These are phyloP conservation scores for Zygosaccharomyces siamensis DNA, from an alignment of 805 yeast species.

Conservation along the genomic window DNA sequence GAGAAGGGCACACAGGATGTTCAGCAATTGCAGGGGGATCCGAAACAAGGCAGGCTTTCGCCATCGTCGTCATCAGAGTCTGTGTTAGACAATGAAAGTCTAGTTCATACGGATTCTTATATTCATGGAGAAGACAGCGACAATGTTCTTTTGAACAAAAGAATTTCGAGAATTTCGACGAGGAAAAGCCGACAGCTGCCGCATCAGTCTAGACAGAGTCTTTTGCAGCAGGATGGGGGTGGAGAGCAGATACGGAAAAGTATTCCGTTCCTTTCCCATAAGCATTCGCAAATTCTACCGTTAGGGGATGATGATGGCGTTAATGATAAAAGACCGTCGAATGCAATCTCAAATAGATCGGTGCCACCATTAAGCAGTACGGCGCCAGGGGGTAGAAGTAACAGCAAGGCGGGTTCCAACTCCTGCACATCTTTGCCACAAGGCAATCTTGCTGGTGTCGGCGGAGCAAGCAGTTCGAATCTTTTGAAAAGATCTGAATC, in stretches of 20 bases:
- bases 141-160: conserved; percentile 35
- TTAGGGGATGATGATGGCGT: conserved; percentile 15
- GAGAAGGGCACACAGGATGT: neutral
- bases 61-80: conserved; percentile 1
- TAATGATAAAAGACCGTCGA: conserved; percentile 3
- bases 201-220: neutral
- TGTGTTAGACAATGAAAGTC: conserved; percentile 16
- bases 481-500: conserved; percentile 34
- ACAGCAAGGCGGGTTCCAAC: conserved; percentile 5
- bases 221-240: neutral
- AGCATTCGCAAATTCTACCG: conserved; percentile 36
- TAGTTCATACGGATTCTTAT: conserved; percentile 33
- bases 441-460: neutral
- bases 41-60: neutral
- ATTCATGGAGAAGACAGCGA: conserved; percentile 35
- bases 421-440: conserved; percentile 15
- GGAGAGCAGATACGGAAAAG: conserved; percentile 23
- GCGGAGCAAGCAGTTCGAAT: conserved; percentile 1
- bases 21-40: neutral
- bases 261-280: conserved; percentile 34
- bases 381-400: conserved; percentile 3
- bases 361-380: conserved; percentile 13
- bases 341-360: conserved; percentile 7
- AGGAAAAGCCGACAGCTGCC: conserved; percentile 18
- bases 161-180: conserved; percentile 20